Evolutionary conservation across 148 eudicot genomes (phyloP).

Genomic region (Arctostaphylos glauca): DNA sequence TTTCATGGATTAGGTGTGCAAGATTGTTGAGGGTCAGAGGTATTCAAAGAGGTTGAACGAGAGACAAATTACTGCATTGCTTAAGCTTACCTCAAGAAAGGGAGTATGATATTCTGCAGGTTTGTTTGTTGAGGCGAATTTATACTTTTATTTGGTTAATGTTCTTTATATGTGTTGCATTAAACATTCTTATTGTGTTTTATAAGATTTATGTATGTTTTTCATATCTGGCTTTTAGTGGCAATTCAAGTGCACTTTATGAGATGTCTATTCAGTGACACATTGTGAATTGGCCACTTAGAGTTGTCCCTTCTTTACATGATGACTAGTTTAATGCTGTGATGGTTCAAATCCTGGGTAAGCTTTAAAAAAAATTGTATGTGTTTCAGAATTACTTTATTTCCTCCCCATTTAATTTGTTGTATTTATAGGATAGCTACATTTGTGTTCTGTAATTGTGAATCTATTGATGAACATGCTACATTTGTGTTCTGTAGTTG

Average conservation of each 20-base stretch:
- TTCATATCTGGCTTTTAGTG: background rate
- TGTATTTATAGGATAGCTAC: too few species aligned
- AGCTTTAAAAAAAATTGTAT: conserved; percentile 13
- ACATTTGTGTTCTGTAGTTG: background rate
- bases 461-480: too few species aligned
- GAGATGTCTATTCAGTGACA: background rate
- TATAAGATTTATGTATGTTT: background rate
- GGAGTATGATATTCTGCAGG: conserved; percentile 63
- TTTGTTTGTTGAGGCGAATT: conserved; percentile 28
- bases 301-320: conserved; percentile 51
- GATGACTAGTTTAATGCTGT: conserved; percentile 97
- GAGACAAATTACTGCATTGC: conserved; percentile 74
- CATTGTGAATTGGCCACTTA: background rate
- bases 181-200: background rate
- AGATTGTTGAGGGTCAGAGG: conserved; percentile 84
- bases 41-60: conserved; percentile 80
- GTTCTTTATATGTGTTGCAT: background rate
- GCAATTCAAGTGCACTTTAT: background rate
- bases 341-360: conserved; percentile 82
- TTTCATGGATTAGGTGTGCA: conserved; percentile 54
- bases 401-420: too few species aligned
- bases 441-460: too few species aligned
- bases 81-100: conserved; percentile 73
- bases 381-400: background rate
- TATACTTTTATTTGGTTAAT: background rate